Evolutionary conservation across 2,329 filamentous ascomycete genomes (phyloP).

Genomic region (Arthroderma uncinatum): DNA sequence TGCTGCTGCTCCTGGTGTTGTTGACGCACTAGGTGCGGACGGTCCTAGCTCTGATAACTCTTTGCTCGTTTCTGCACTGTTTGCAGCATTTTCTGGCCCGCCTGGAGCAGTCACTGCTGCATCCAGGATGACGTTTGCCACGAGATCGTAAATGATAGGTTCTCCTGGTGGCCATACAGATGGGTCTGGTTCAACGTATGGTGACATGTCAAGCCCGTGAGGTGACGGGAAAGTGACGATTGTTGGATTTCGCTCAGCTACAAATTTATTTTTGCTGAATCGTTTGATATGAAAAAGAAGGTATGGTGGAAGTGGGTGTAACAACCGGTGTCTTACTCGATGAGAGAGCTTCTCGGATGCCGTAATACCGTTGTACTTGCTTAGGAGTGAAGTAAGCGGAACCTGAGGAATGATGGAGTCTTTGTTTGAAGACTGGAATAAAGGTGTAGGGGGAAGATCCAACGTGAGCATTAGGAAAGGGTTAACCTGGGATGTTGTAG

Average conservation of each 20-base stretch:
- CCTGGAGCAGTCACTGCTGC: constrained; percentile 54
- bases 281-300: constrained; percentile 93
- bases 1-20: constrained; percentile 59
- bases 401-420: constrained; percentile 81
- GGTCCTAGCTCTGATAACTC: constrained; percentile 28
- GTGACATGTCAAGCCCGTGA: constrained; percentile 70
- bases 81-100: constrained; percentile 31
- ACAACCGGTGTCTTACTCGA: constrained; percentile 74
- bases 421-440: constrained; percentile 91
- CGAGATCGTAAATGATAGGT: constrained; percentile 87
- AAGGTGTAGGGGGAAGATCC: constrained; percentile 78
- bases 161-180: constrained; percentile 58
- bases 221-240: constrained; percentile 93
- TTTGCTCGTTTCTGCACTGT: constrained; percentile 23
- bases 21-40: constrained; percentile 11
- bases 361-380: constrained; percentile 82
- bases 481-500: constrained; percentile 62
- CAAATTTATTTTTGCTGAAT: constrained; percentile 93
- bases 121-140: constrained; percentile 69
- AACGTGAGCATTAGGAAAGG: constrained; percentile 88
- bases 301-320: constrained; percentile 84
- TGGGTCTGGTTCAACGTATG: constrained; percentile 83
- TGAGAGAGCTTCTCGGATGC: constrained; percentile 83
- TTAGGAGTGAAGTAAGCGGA: constrained; percentile 67
- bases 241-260: constrained; percentile 89